phyloP scores from a whole-genome alignment of 2,329 filamentous ascomycete species.

The Fusarium incarnatum region DNA sequence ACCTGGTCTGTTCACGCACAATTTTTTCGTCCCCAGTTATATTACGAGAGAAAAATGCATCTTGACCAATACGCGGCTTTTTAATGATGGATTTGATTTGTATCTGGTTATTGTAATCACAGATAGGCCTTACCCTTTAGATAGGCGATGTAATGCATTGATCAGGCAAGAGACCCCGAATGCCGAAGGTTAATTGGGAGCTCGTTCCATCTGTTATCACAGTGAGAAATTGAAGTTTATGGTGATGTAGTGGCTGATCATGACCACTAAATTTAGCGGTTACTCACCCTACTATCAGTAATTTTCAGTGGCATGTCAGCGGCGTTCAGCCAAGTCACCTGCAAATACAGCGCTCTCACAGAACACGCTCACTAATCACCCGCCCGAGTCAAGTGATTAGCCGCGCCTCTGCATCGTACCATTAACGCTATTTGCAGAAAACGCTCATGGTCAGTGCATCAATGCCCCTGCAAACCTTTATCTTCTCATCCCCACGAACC shows the following conservation, averaged over 20 bases:
- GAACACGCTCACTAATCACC: not conserved
- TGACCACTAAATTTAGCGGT: not conserved
- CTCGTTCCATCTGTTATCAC: not conserved
- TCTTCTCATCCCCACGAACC: conserved; percentile 8
- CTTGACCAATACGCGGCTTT: conserved; percentile 18
- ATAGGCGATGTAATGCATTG: conserved; percentile 34
- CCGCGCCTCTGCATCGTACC: conserved; percentile 29
- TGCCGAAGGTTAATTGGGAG: conserved; percentile 12
- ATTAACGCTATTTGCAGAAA: conserved; percentile 18
- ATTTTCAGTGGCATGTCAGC: not conserved
- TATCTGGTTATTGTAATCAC: conserved; percentile 2
- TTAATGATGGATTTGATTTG: conserved; percentile 39
- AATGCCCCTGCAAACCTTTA: conserved; percentile 24
- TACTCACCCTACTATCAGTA: not conserved
- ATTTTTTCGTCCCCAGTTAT: conserved; percentile 17
- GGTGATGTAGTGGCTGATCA: not conserved
- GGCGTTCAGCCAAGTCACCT: not conserved
- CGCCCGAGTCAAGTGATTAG: conserved; percentile 19
- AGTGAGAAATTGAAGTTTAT: not conserved
- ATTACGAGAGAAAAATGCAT: conserved; percentile 26
- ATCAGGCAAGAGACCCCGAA: conserved; percentile 21
- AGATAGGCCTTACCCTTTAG: conserved; percentile 31
- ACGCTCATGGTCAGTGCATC: conserved; percentile 26
- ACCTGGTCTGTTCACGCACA: conserved; percentile 12
- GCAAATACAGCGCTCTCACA: not conserved